phyloP scores from a whole-genome alignment of 495 filamentous ascomycete genomes.

The Halenospora varia region DNA sequence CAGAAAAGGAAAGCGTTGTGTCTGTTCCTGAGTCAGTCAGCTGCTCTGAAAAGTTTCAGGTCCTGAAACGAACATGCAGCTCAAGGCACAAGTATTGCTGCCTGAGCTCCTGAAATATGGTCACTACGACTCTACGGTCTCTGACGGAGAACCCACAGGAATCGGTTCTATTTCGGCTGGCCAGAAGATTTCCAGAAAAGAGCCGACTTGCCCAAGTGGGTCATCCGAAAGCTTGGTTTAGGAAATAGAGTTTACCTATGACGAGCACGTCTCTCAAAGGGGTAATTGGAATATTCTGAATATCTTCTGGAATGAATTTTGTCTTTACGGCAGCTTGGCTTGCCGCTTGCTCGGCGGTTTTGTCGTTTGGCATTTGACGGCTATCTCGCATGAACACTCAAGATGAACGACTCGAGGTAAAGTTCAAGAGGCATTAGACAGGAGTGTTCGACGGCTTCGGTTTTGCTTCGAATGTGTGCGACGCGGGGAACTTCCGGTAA shows the following conservation, averaged over 20 bases:
- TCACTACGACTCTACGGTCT: not conserved
- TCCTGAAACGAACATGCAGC: not conserved
- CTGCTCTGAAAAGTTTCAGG: not conserved
- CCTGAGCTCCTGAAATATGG: not conserved
- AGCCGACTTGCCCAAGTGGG: not conserved
- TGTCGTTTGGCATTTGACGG: not conserved
- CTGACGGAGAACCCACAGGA: not conserved
- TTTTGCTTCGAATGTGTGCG: not conserved
- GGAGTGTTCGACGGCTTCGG: not conserved
- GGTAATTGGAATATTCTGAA: not conserved
- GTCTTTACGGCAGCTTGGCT: no score
- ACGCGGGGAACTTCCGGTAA: not conserved
- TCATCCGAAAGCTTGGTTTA: not conserved
- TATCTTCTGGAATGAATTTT: not conserved
- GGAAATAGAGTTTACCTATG: not conserved
- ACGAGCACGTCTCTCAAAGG: not conserved
- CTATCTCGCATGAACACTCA: not conserved
- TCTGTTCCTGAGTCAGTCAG: not conserved
- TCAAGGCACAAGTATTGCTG: no score
- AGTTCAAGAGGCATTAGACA: not conserved
- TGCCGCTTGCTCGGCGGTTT: not conserved
- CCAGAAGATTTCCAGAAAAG: not conserved
- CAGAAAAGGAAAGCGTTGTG: not conserved
- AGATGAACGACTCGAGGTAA: not conserved
- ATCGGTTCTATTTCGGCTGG: not conserved